Percentiles rank a stretch among this genome's conserved stretches.
These are phyloP conservation scores for Tilletiopsis washingtonensis DNA, from an alignment of 1,284 basidiomycete genomes.

Conservation along the genomic window DNA sequence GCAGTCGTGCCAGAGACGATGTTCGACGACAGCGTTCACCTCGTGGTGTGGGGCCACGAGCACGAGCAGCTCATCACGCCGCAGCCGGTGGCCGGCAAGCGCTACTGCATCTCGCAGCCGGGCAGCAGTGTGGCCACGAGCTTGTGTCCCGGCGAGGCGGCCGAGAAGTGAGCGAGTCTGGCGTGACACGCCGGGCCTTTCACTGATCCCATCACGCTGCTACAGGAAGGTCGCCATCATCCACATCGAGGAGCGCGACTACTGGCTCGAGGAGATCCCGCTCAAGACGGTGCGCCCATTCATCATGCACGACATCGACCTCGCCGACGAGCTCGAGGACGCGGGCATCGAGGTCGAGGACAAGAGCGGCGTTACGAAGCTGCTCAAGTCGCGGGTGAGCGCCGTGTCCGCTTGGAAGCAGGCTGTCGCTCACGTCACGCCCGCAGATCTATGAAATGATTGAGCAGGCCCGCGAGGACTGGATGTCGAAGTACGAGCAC, in stretches of 20 bases:
- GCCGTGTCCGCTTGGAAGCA: background rate
- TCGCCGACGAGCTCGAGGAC: slow-evolving; percentile 56
- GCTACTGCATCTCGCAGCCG: slow-evolving; percentile 86
- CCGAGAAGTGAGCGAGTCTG: slow-evolving; percentile 27
- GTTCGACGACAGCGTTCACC: slow-evolving; percentile 88
- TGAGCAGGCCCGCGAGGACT: slow-evolving; percentile 63
- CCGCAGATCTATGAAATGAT: slow-evolving; percentile 61
- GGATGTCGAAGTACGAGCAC: slow-evolving; percentile 61
- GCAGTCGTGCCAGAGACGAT: slow-evolving; percentile 88
- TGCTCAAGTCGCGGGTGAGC: slow-evolving; percentile 20
- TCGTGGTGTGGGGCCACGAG: slow-evolving; percentile 97
- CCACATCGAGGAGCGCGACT: slow-evolving; percentile 67
- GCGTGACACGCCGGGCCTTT: too few relatives aligned
- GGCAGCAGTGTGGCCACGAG: slow-evolving; percentile 92
- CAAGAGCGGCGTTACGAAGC: slow-evolving; percentile 23
- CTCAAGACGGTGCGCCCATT: slow-evolving; percentile 90
- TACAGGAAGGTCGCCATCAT: slow-evolving; percentile 20
- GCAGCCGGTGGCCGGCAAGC: slow-evolving; percentile 80
- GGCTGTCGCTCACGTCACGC: background rate
- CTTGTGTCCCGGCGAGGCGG: slow-evolving; percentile 30
- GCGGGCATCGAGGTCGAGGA: slow-evolving; percentile 18
- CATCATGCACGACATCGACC: slow-evolving; percentile 73
- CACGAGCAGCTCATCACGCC: slow-evolving; percentile 91
- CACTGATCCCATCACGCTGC: slow-evolving; percentile 3
- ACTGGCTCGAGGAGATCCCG: slow-evolving; percentile 72